A percentile compares a stretch with the other conserved stretches of the same genome.
Evolutionary conservation across 345 rosid species (phyloP).

Genomic region (Euphorbia pulcherrima): DNA sequence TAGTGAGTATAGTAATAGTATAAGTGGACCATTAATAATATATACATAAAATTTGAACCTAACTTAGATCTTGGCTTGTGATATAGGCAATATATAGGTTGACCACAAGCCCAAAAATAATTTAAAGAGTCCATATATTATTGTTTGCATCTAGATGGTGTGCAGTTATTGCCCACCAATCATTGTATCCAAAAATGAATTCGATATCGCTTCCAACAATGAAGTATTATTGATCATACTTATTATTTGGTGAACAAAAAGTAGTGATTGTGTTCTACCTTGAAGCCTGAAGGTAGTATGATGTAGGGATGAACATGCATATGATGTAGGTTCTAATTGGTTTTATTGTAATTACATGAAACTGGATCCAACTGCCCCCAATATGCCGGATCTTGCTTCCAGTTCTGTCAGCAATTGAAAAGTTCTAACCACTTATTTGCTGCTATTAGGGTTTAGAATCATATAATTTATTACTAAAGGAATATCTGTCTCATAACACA

Average conservation of each 20-base stretch:
- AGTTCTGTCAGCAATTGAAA: neutral
- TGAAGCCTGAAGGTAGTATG: too few relatives aligned
- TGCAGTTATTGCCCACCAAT: neutral
- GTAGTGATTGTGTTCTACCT: too few relatives aligned
- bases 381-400: constrained; percentile 38
- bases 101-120: neutral
- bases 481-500: neutral
- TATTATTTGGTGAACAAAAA: neutral
- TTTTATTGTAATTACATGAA: constrained; percentile 5
- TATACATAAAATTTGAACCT: neutral
- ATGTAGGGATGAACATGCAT: too few relatives aligned
- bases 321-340: constrained; percentile 2
- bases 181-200: neutral
- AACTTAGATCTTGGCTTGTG: neutral
- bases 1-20: neutral
- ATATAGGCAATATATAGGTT: neutral
- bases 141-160: neutral
- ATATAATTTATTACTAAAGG: neutral
- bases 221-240: neutral
- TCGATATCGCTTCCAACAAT: neutral
- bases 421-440: neutral
- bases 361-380: constrained; percentile 34
- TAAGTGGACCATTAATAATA: neutral
- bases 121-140: neutral
- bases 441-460: neutral